Conservation (phyloP, 208 protist species). For the Herpetomonas muscarum region DNA sequence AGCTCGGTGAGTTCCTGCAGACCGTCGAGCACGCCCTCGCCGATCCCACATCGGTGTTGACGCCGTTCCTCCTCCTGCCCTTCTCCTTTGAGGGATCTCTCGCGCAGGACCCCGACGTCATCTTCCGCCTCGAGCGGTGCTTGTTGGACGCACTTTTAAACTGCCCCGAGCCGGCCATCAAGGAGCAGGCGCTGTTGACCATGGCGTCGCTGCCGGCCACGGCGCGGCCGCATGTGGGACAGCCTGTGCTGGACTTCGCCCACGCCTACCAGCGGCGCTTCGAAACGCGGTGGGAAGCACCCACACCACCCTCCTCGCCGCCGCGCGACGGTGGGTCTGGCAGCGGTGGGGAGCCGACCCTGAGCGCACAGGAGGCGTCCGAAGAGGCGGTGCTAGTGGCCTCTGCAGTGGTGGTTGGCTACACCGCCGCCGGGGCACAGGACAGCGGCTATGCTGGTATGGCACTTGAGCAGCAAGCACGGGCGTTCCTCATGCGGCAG, state of each 20-base stretch:
- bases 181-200: conserved; percentile 59
- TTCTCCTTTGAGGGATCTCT: conserved; percentile 44
- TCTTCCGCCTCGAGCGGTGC: conserved; percentile 53
- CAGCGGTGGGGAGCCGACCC: neutral
- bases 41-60: neutral
- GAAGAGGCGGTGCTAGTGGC: conserved; percentile 43
- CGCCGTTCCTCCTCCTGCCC: conserved; percentile 20
- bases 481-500: conserved; percentile 14
- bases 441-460: conserved; percentile 9
- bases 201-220: conserved; percentile 44
- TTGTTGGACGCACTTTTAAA: conserved; percentile 30
- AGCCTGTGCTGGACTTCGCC: conserved; percentile 59
- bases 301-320: too few relatives aligned
- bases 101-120: conserved; percentile 23
- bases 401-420: conserved; percentile 37
- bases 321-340: neutral
- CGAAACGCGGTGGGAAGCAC: conserved; percentile 7
- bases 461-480: neutral
- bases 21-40: conserved; percentile 1
- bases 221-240: conserved; percentile 39
- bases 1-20: conserved; percentile 1
- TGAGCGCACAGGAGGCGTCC: neutral
- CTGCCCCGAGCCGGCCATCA: conserved; percentile 12
- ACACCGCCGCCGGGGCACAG: conserved; percentile 27
- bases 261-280: conserved; percentile 10